These are phyloP conservation scores for Pisolithus sp. DNA, from an alignment of 768 basidiomycete genomes.

Conservation along the genomic window DNA sequence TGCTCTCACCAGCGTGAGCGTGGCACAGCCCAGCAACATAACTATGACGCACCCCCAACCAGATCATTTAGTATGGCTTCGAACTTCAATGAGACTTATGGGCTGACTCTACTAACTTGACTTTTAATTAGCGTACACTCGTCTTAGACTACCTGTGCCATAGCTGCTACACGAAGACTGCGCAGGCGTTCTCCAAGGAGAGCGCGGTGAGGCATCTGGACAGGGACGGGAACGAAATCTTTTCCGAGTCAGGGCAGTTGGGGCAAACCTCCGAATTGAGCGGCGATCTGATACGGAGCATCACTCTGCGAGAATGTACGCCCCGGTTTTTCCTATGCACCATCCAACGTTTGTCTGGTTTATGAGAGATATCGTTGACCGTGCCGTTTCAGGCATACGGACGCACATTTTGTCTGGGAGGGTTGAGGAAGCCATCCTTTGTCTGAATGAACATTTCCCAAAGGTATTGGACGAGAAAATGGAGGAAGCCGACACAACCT, in stretches of 20 bases:
- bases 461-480: constrained; percentile 43
- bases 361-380: background rate
- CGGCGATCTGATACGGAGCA: constrained; percentile 37
- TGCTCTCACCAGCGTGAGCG: too few species aligned
- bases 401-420: constrained; percentile 64
- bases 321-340: constrained; percentile 4
- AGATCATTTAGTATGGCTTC: constrained; percentile 38
- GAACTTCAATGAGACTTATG: background rate
- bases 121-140: constrained; percentile 45
- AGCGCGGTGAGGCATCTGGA: constrained; percentile 58
- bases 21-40: too few species aligned
- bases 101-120: background rate
- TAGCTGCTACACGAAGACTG: constrained; percentile 65
- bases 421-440: constrained; percentile 62
- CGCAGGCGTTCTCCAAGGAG: constrained; percentile 59
- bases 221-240: constrained; percentile 63
- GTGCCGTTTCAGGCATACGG: constrained; percentile 52
- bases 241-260: constrained; percentile 16
- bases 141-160: constrained; percentile 77
- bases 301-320: constrained; percentile 52
- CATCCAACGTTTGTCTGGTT: background rate
- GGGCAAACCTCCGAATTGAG: constrained; percentile 23
- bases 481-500: background rate
- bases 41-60: constrained; percentile 22
- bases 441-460: constrained; percentile 72